Base-by-base conservation (phyloP, 2,329 filamentous ascomycete genomes). In the Fusarium sp. region DNA sequence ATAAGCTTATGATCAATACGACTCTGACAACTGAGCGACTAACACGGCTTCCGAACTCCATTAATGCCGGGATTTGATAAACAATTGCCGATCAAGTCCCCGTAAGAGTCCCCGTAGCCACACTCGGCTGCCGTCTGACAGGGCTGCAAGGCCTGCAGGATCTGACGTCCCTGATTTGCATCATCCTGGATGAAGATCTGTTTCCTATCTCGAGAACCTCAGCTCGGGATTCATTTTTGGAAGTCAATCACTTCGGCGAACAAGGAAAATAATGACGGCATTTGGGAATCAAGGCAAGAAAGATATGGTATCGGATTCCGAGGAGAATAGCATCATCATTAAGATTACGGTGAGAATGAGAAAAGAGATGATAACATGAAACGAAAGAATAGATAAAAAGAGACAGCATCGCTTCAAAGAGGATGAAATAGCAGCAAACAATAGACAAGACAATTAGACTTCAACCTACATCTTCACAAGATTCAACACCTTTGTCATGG, bases 401-500 rank as follows among this genome's bases (percentile, higher is more conserved):
- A 62, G 14, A 28, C 11, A 16, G 7, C 7, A 28, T 49, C 58
- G 30, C 61, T 21, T 23, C 21, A 13, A n/a, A 18, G 3, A 28
- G 5, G 4, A 7, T 1, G 34, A 13, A 19, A 19, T 10, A 34
- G 39, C 18, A n/a, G 30, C 30, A 49, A 7, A 28, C 39, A 16
- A 48, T 52, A 58, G 57, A 41, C 66, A 62, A 37, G 31, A 51
- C 25, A 12, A 18, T 25, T 42, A 58, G 11, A 56, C 8, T 70
- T 69, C 66, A 70, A 70, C 66, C 51, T n/a, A 3, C 23, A 44
- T 7, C 65, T n/a, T 18, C 16, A 31, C 52, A 70, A 69, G 62
- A 69, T 70, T 67, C 67, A 70, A 70, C 62, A 70, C 67, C 57
- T 69, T 63, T 43, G 41, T 54, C 41, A 70, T 69, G 67, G 41